Percentiles rank a stretch among this genome's conserved stretches.
phyloP scores from a whole-genome alignment of 1,284 basidiomycete species.

The Puccinia polysora region DNA sequence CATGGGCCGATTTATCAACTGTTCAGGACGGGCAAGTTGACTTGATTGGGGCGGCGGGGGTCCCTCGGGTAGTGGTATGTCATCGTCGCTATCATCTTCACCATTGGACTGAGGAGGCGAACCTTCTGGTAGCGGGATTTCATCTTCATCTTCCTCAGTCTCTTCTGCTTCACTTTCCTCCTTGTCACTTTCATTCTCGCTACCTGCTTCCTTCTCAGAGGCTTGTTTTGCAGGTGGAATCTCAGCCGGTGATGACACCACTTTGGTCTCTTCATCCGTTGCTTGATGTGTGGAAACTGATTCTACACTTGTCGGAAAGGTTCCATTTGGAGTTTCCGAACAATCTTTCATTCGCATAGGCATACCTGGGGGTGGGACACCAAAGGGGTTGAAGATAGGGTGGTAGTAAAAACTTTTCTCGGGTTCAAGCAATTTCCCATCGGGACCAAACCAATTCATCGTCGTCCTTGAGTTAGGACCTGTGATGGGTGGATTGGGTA shows the following conservation, averaged over 20 bases:
- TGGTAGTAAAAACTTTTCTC: conserved; percentile 52
- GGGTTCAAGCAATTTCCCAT: conserved; percentile 46
- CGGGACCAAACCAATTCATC: conserved; percentile 42
- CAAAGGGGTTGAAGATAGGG: conserved; percentile 52
- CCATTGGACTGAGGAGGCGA: conserved; percentile 33
- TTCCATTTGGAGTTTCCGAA: conserved; percentile 9
- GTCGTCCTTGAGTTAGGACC: conserved; percentile 15
- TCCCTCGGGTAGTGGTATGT: conserved; percentile 45
- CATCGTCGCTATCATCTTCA: conserved; percentile 26
- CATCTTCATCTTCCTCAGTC: conserved; percentile 23
- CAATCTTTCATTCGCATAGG: conserved; percentile 45
- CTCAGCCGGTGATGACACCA: background rate
- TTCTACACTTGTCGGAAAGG: background rate
- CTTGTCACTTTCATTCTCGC: conserved; percentile 15
- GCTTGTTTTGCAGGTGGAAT: conserved; percentile 3
- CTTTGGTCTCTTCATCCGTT: background rate
- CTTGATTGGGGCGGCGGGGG: conserved; percentile 25
- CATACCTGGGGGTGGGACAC: conserved; percentile 53
- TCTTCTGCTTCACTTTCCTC: conserved; percentile 30
- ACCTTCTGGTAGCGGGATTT: conserved; percentile 39
- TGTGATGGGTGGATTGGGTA: background rate
- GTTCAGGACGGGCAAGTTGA: background rate
- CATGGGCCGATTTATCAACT: conserved; percentile 13
- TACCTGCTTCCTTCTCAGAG: conserved; percentile 26
- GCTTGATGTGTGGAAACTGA: background rate